Base-by-base conservation (phyloP, 2,329 filamentous ascomycete genomes). In the Exophiala dermatitidis region DNA sequence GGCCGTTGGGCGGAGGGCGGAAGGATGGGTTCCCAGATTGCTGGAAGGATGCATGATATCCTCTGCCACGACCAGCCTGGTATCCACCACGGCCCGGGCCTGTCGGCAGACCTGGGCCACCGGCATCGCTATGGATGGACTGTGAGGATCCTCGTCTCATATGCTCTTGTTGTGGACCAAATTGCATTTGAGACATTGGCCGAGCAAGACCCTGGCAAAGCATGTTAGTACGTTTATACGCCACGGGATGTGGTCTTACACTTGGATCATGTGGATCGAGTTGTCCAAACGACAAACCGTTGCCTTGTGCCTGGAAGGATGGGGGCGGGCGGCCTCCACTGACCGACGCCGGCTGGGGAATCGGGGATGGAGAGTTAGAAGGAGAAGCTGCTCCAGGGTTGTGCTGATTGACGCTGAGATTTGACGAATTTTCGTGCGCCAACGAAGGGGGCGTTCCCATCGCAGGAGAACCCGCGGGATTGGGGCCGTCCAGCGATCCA, bases 321-420 rank as follows among this genome's bases (percentile, higher is more conserved):
- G 88, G 85, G 42, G 90, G 89, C 63, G 90, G 90, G 65, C 89
- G 77, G 51, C 84, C 88, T 63, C 90, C 89, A 66, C 90, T 93
- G 65, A 84, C 87, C 33, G 85, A 84, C 50, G 85, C 82, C 48
- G 90, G 88, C 70, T 91, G 88, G 32, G 93, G 91, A 63, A 97
- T 97, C 3, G 93, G 93, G 40, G 88, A 91, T 3, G 93, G 93
- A 43, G 91, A 96, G 62, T 86, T 85, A 46, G 87, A 84, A 4
- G 93, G 93, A 43, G 90, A 95, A 45, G 84, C 83, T 48, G 91
- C 80, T 64, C 87, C 82, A 58, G 86, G 85, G 66, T 87, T 84
- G n/a, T 59, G 49, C 43, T 58, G 57, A 38, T 55, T 57, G 10
- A 63, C 60, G 36, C 60, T 54, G 28, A 63, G 58, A 33, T 54